Base-by-base conservation (phyloP, 495 filamentous ascomycete species). In the Staphylotrichum longicolle region DNA sequence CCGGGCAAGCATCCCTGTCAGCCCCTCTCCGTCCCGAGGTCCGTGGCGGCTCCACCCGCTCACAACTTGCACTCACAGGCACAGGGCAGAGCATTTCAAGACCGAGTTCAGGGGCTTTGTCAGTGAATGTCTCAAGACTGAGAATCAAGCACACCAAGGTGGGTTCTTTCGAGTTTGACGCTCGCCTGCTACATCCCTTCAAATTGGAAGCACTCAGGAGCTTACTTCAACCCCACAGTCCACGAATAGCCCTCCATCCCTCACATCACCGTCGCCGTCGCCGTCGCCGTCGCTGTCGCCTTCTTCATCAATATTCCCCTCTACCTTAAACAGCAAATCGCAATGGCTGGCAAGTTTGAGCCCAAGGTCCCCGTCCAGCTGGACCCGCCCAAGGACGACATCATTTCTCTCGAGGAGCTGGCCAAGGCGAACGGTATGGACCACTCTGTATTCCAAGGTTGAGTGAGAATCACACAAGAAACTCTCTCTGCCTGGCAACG, bases 321-420 rank as follows among this genome's bases (percentile, higher is more conserved):
- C 20, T 27, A 27, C 1, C 20, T 27, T 27, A 27, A 27, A 27
- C 20, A 27, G 20, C 20, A 27, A 27, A 52, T 33, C 61, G 68
- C 60, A 37, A 86, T 87, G 80, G 71, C 83, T 15, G 86, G 85
- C 66, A 89, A 85, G 58, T 98, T 98, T 70, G 85, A 87, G 62
- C 94, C 94, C 61, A 97, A 96, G 75, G 77, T 81, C 10, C 86
- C 91, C 15, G 88, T 96, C 57, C 74, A 87, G 64, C 86, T 99
- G 51, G 80, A 87, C 54, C 90, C 91, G 47, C 94, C 94, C 27
- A 96, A 93, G 77, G 84, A 91, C 64, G 93, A 97, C 69, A 84
- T 82, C 9, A 96, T 98, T 63, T 85, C 83, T 44, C 56, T 75
- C 0, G 89, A 92, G 57, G 85, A 91, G 57, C 77, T 99, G 61